Conservation (phyloP, 1,139 yeast genomes). For the Kodamaea arcana region DNA sequence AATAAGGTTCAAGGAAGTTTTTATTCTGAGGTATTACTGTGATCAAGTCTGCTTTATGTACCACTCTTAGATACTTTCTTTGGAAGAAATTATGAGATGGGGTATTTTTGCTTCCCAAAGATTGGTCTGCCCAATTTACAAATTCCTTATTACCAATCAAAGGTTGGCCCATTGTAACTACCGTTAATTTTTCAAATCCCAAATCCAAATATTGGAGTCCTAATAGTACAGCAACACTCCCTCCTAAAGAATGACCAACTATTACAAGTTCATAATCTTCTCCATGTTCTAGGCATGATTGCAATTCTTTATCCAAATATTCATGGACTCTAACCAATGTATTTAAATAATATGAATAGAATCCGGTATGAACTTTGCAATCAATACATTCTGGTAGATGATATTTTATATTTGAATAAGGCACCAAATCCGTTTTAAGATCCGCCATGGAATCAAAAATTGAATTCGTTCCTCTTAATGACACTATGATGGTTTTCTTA, state of each 20-base stretch:
- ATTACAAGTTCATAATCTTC: constrained; percentile 34
- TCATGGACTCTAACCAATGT: constrained; percentile 28
- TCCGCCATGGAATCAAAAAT: constrained; percentile 45
- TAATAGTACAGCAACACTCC: constrained; percentile 41
- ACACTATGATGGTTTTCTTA: constrained; percentile 32
- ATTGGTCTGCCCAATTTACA: constrained; percentile 34
- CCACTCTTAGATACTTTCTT: constrained; percentile 36
- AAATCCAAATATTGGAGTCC: constrained; percentile 36
- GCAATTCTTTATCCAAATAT: constrained; percentile 22
- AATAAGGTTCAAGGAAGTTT: constrained; percentile 24
- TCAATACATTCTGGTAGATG: constrained; percentile 30
- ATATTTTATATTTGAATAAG: constrained; percentile 24
- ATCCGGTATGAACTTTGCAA: constrained; percentile 49
- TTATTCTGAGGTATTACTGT: constrained; percentile 39
- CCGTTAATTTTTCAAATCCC: constrained; percentile 28
- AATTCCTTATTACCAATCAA: constrained; percentile 42
- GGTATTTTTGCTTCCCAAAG: constrained; percentile 25
- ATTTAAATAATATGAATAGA: constrained; percentile 28
- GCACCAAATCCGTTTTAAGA: constrained; percentile 36
- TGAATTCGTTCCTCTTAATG: constrained; percentile 48
- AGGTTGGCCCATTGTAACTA: constrained; percentile 53
- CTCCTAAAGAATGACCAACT: constrained; percentile 53
- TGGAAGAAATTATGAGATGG: constrained; percentile 19
- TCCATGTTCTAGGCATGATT: constrained; percentile 2
- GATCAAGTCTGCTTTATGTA: constrained; percentile 46